Conservation (phyloP, 371 early-diverging fungal species). For the Fennellomyces sp. region DNA sequence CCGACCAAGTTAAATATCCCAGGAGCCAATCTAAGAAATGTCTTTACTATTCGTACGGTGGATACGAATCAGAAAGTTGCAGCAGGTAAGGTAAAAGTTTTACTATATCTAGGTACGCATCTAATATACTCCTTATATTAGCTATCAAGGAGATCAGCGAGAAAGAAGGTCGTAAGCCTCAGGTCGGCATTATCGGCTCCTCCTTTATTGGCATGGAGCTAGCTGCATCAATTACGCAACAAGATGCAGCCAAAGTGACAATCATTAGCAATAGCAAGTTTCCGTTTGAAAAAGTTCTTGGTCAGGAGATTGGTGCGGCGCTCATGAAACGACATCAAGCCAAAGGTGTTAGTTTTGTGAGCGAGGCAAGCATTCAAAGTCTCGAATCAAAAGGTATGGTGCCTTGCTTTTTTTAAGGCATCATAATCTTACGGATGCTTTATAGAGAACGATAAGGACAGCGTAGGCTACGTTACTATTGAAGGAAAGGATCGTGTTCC, state of each 20-base stretch:
- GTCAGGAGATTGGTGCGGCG: conserved; percentile 45
- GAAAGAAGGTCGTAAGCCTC: conserved; percentile 34
- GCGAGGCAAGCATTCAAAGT: conserved; percentile 33
- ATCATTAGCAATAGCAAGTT: conserved; percentile 57
- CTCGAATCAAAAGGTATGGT: conserved; percentile 28
- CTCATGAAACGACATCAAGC: conserved; percentile 35
- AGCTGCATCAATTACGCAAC: conserved; percentile 30
- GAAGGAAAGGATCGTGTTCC: conserved; percentile 35
- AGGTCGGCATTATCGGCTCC: conserved; percentile 56
- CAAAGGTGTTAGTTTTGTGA: conserved; percentile 44
- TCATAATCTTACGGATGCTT: background rate
- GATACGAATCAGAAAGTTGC: conserved; percentile 40
- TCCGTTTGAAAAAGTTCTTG: conserved; percentile 55
- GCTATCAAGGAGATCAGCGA: conserved; percentile 10
- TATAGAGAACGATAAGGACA: conserved; percentile 16
- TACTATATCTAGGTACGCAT: background rate
- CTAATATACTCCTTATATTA: background rate
- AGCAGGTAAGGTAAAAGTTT: conserved; percentile 16
- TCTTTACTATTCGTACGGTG: conserved; percentile 47
- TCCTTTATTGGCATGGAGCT: conserved; percentile 66
- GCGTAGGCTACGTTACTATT: conserved; percentile 41
- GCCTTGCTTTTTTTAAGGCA: background rate
- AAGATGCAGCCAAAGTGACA: conserved; percentile 44
- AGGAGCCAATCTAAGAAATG: conserved; percentile 44
- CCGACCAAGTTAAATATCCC: conserved; percentile 43